phyloP scores from a whole-genome alignment of 2,329 filamentous ascomycete species.

The Setomelanomma holmii region DNA sequence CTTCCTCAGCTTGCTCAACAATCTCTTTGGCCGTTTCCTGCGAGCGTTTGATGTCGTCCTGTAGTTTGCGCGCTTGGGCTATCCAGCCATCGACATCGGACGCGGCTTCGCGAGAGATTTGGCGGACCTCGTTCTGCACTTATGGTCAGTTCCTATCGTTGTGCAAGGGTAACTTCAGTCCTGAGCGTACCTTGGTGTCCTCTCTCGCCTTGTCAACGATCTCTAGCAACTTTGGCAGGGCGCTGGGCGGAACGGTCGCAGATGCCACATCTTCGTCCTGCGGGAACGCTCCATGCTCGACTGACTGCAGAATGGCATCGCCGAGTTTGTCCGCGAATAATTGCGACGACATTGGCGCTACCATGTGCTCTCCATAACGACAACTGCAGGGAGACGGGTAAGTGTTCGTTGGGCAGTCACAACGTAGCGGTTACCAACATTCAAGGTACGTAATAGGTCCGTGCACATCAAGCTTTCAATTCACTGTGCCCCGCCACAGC shows the following conservation, averaged over 20 bases:
- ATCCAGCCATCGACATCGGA: slow-evolving; percentile 88
- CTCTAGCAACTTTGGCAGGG: slow-evolving; percentile 59
- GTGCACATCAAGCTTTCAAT: slow-evolving; percentile 12
- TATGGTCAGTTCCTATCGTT: slow-evolving; percentile 9
- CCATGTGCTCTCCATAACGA: slow-evolving; percentile 23
- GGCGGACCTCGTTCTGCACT: slow-evolving; percentile 71
- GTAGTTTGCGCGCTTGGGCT: slow-evolving; percentile 79
- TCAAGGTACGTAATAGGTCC: slow-evolving; percentile 10
- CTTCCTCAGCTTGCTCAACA: slow-evolving; percentile 75
- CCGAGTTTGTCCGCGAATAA: slow-evolving; percentile 54
- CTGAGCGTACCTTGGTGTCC: slow-evolving; percentile 61
- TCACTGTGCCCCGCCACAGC: slow-evolving; percentile 25
- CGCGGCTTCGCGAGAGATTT: slow-evolving; percentile 77
- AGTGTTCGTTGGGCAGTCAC: slow-evolving; percentile 8
- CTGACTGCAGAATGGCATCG: slow-evolving; percentile 69
- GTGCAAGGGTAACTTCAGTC: not conserved
- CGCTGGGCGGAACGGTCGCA: slow-evolving; percentile 57
- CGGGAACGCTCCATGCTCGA: slow-evolving; percentile 63
- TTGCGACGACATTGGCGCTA: slow-evolving; percentile 36
- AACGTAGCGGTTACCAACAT: slow-evolving; percentile 10
- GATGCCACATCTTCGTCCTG: slow-evolving; percentile 63
- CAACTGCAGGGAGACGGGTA: not conserved
- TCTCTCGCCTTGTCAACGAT: slow-evolving; percentile 60
- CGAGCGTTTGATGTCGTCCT: slow-evolving; percentile 83
- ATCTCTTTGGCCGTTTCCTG: slow-evolving; percentile 82